Percentiles rank a stretch among this genome's conserved stretches.
phyloP scores from a whole-genome alignment of 768 basidiomycete species.

The Amanita phalloides region DNA sequence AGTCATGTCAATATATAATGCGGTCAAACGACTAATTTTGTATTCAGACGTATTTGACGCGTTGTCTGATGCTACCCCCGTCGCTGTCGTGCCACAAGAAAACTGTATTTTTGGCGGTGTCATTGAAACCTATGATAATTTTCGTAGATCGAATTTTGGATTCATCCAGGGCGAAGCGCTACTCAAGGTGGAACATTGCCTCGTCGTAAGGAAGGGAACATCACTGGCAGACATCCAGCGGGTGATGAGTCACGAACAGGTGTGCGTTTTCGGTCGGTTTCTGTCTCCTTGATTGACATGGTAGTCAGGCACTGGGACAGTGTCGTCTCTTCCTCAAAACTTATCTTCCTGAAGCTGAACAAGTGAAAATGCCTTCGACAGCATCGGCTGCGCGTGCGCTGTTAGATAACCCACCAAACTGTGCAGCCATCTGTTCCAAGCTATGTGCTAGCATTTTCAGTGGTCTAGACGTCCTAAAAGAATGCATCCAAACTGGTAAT shows the following conservation, averaged over 20 bases:
- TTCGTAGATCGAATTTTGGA: constrained; percentile 35
- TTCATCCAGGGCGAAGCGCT: constrained; percentile 53
- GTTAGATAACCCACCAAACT: constrained; percentile 28
- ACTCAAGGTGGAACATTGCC: constrained; percentile 56
- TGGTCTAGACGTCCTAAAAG: constrained; percentile 48
- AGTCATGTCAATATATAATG: background rate
- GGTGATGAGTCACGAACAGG: constrained; percentile 77
- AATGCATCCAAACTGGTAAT: constrained; percentile 54
- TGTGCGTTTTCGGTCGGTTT: constrained; percentile 27
- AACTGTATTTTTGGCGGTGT: constrained; percentile 70
- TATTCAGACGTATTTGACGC: constrained; percentile 46
- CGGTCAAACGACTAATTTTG: background rate
- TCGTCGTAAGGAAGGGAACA: constrained; percentile 52
- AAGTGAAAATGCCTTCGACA: constrained; percentile 59
- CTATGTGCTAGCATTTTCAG: constrained; percentile 49
- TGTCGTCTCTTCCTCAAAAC: constrained; percentile 51
- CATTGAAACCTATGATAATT: constrained; percentile 59
- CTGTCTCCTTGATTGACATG: background rate
- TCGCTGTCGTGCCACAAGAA: constrained; percentile 72
- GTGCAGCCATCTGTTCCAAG: constrained; percentile 69
- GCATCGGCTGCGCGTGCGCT: constrained; percentile 54
- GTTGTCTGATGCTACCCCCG: constrained; percentile 32
- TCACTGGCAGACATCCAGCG: constrained; percentile 40
- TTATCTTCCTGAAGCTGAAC: constrained; percentile 39
- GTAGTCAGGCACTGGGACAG: constrained; percentile 61